Conservation (phyloP, 2,329 filamentous ascomycete species). For the Aphanocladium album region DNA sequence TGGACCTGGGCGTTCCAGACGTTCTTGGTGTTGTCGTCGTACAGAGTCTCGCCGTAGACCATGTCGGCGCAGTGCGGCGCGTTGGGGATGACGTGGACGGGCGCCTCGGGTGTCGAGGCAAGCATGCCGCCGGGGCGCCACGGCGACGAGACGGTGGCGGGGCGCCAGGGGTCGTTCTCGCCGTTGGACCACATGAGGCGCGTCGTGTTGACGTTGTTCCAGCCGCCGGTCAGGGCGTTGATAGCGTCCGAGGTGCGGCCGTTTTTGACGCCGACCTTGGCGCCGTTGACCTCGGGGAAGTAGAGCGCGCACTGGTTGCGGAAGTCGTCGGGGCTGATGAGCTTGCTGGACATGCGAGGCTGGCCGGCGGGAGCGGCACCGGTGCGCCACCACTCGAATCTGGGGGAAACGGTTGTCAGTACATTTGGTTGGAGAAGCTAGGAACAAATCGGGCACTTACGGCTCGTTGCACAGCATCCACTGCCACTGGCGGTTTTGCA, state of each 20-base stretch:
- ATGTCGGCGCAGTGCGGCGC: conserved; percentile 56
- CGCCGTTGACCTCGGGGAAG: conserved; percentile 5
- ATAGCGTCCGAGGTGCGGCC: conserved; percentile 33
- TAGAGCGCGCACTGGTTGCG: background rate
- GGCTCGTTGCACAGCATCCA: conserved; percentile 12
- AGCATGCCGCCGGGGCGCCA: conserved; percentile 20
- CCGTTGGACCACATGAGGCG: conserved; percentile 11
- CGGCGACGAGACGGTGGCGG: conserved; percentile 3
- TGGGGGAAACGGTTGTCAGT: background rate
- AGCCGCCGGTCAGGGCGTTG: conserved; percentile 14
- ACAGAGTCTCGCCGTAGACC: conserved; percentile 57
- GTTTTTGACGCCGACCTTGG: conserved; percentile 29
- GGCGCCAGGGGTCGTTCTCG: conserved; percentile 10
- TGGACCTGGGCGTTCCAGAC: conserved; percentile 49
- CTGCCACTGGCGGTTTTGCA: conserved; percentile 48
- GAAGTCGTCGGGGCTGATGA: background rate
- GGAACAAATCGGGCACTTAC: conserved; percentile 27
- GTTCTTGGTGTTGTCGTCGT: conserved; percentile 49
- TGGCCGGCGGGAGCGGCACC: conserved; percentile 28
- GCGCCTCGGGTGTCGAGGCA: conserved; percentile 42
- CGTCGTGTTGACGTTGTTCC: conserved; percentile 2
- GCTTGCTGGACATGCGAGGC: conserved; percentile 36
- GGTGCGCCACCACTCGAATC: conserved; percentile 5
- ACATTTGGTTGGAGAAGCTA: background rate
- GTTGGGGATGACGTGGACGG: conserved; percentile 28